phyloP scores from a whole-genome alignment of 2,329 filamentous ascomycete genomes.

The Cladorrhinum sp. region DNA sequence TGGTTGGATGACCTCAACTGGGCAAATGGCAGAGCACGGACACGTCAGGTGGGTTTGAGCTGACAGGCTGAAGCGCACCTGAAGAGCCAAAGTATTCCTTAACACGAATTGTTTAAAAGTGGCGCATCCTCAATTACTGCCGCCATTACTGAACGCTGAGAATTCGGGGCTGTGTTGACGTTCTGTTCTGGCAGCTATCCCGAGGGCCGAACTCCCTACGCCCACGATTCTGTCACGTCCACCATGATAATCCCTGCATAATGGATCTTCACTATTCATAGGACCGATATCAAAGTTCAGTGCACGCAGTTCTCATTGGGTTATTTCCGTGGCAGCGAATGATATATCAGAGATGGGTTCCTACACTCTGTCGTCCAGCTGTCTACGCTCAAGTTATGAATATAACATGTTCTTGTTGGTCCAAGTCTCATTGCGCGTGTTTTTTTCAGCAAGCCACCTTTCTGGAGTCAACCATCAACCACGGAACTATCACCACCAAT shows the following conservation, averaged over 20 bases:
- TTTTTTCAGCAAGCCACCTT: too few species aligned
- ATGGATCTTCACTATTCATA: not conserved
- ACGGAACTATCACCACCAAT: too few species aligned
- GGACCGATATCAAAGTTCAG: too few species aligned
- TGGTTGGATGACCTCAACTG: not conserved
- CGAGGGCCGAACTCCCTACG: not conserved
- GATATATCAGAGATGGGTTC: not conserved
- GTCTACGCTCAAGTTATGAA: not conserved
- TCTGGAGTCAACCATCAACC: too few species aligned
- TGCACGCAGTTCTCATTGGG: not conserved
- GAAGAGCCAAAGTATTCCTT: not conserved
- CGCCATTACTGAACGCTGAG: not conserved
- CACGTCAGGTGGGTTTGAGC: conserved; percentile 4
- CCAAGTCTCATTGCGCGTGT: too few species aligned
- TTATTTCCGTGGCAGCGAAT: not conserved
- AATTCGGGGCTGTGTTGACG: not conserved
- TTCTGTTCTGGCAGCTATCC: not conserved
- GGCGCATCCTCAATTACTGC: conserved; percentile 6
- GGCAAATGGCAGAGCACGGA: not conserved
- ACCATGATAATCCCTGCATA: conserved; percentile 1
- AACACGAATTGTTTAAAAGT: conserved; percentile 11
- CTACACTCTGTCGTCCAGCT: not conserved
- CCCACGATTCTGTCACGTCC: too few species aligned
- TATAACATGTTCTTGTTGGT: too few species aligned
- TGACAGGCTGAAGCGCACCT: not conserved